Percentiles rank a stretch among this genome's conserved stretches.
Conservation (phyloP, 2,329 filamentous ascomycete genomes). For the Macrophomina tecta region DNA sequence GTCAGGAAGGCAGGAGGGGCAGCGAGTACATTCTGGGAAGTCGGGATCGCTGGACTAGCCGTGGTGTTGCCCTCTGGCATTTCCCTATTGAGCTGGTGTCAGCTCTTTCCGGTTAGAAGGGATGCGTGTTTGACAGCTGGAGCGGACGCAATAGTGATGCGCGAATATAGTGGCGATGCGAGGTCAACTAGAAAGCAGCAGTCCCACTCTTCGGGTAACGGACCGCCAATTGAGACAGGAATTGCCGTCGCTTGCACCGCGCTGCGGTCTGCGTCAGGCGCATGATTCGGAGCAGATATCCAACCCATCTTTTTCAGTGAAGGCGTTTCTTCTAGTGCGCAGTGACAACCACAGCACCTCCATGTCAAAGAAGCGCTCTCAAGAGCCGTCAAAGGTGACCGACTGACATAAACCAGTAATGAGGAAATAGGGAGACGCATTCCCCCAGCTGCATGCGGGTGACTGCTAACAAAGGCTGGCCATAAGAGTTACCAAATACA, state of each 20-base stretch:
- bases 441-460: no score
- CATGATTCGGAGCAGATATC: background rate
- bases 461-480: no score
- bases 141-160: background rate
- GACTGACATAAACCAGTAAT: no score
- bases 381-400: no score
- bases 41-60: background rate
- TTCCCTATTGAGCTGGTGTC: constrained; percentile 3
- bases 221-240: background rate
- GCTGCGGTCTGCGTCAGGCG: background rate
- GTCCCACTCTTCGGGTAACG: background rate
- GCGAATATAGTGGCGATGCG: constrained; percentile 19
- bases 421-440: no score
- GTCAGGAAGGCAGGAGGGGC: no score
- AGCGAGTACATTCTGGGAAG: background rate
- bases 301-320: background rate
- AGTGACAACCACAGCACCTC: background rate
- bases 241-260: background rate
- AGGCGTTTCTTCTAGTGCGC: background rate
- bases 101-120: constrained; percentile 14
- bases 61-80: background rate
- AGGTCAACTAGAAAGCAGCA: background rate
- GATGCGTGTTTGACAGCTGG: background rate
- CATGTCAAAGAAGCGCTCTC: no score
- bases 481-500: constrained; percentile 18